Percentiles rank a stretch among this genome's conserved stretches.
These are phyloP conservation scores for Vitis hybrid DNA, from an alignment of 177 flowering plant genomes.

Conservation along the genomic window DNA sequence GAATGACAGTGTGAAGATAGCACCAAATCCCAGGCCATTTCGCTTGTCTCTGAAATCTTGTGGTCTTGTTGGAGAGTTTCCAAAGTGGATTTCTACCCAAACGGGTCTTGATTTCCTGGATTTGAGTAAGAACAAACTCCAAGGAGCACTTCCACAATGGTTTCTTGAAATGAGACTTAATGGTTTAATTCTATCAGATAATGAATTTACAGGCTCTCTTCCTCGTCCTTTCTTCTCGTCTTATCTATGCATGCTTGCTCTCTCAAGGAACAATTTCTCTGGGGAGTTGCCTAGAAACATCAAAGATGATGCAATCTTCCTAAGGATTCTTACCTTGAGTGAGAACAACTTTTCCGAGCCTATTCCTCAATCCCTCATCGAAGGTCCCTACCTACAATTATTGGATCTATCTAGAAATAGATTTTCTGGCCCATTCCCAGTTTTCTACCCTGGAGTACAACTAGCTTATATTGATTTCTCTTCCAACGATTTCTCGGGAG, in stretches of 20 bases:
- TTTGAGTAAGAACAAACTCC: constrained; percentile 42
- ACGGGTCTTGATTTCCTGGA: constrained; percentile 38
- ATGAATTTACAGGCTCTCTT: constrained; percentile 36
- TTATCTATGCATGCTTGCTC: constrained; percentile 21
- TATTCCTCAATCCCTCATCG: constrained; percentile 37
- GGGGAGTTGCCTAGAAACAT: constrained; percentile 49
- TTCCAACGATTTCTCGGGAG: constrained; percentile 40
- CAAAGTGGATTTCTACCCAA: constrained; percentile 49
- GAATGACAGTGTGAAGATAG: constrained; percentile 30
- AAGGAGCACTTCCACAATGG: constrained; percentile 48
- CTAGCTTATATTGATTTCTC: constrained; percentile 47
- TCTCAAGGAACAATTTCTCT: constrained; percentile 35
- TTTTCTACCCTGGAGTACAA: constrained; percentile 22
- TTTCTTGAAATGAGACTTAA: constrained; percentile 16
- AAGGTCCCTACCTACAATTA: constrained; percentile 29
- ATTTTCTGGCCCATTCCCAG: constrained; percentile 46
- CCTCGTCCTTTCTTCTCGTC: not conserved
- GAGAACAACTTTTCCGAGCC: constrained; percentile 48
- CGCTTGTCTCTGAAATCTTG: constrained; percentile 41
- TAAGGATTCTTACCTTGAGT: constrained; percentile 38
- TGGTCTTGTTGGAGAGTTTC: constrained; percentile 37
- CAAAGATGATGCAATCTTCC: constrained; percentile 30
- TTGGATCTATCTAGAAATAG: constrained; percentile 48
- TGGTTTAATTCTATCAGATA: not conserved
- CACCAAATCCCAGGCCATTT: constrained; percentile 35